phyloP scores from a whole-genome alignment of 306 rosid species.

The Vicia villosa region DNA sequence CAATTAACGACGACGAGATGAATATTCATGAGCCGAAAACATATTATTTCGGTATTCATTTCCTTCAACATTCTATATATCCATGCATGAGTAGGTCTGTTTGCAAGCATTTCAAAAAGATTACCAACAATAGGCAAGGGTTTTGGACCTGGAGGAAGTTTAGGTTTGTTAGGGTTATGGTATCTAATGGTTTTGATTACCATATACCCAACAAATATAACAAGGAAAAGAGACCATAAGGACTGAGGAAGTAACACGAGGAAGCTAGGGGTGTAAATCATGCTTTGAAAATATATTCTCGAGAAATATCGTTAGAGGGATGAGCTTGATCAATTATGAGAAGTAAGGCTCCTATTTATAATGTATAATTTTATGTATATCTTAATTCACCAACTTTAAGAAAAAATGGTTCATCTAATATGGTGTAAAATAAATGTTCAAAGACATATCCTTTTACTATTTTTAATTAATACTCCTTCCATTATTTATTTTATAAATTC shows the following conservation, averaged over 20 bases:
- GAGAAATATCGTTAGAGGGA: no score
- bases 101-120: slow-evolving; percentile 44
- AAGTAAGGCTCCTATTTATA: no score
- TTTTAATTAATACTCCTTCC: no score
- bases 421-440: no score
- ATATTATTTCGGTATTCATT: slow-evolving; percentile 46
- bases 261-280: not conserved
- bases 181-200: not conserved
- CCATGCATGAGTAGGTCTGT: slow-evolving; percentile 38
- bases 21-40: slow-evolving; percentile 48
- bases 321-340: no score
- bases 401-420: no score
- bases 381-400: no score
- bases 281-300: not conserved
- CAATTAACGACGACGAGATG: slow-evolving; percentile 42
- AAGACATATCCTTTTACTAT: no score
- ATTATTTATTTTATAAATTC: no score
- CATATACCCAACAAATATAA: not conserved
- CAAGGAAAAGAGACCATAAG: not conserved
- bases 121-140: slow-evolving; percentile 50
- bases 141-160: slow-evolving; percentile 46
- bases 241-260: not conserved
- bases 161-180: not conserved
- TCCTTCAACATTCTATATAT: slow-evolving; percentile 41
- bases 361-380: no score